phyloP scores from a whole-genome alignment of 75 land plant genomes.

The Cryptomeria japonica region DNA sequence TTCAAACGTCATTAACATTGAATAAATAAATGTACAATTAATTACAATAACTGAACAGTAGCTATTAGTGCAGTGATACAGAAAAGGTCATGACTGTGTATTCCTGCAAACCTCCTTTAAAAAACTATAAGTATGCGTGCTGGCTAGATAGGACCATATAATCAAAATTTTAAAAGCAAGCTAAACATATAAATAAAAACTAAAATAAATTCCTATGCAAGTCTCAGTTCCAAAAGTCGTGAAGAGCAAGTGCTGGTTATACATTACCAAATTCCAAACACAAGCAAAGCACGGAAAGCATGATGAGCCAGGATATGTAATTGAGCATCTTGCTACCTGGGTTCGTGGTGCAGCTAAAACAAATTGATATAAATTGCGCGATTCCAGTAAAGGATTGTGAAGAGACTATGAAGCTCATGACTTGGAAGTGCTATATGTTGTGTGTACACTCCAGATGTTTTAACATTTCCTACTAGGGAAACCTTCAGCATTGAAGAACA shows the following conservation, averaged over 20 bases:
- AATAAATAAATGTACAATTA: not conserved
- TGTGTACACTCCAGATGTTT: not conserved
- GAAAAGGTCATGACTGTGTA: not conserved
- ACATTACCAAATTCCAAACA: not conserved
- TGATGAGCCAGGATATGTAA: not conserved
- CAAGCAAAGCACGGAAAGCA: not conserved
- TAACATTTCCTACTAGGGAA: too few species aligned
- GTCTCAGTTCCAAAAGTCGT: not conserved
- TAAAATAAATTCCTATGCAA: not conserved
- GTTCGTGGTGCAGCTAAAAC: not conserved
- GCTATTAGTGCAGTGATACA: not conserved
- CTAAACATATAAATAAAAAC: not conserved
- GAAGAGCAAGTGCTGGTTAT: not conserved
- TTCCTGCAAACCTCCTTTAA: not conserved
- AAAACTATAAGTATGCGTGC: not conserved
- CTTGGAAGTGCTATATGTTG: not conserved
- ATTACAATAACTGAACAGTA: not conserved
- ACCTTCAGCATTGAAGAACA: not conserved
- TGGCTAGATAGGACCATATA: not conserved
- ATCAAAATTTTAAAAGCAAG: not conserved
- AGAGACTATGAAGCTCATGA: not conserved
- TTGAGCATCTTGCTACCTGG: not conserved
- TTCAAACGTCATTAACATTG: not conserved
- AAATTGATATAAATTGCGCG: not conserved
- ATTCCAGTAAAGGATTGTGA: not conserved